These are phyloP conservation scores for Halophytophthora polymorphica DNA, from an alignment of 352 stramenopile genomes.

Conservation along the genomic window DNA sequence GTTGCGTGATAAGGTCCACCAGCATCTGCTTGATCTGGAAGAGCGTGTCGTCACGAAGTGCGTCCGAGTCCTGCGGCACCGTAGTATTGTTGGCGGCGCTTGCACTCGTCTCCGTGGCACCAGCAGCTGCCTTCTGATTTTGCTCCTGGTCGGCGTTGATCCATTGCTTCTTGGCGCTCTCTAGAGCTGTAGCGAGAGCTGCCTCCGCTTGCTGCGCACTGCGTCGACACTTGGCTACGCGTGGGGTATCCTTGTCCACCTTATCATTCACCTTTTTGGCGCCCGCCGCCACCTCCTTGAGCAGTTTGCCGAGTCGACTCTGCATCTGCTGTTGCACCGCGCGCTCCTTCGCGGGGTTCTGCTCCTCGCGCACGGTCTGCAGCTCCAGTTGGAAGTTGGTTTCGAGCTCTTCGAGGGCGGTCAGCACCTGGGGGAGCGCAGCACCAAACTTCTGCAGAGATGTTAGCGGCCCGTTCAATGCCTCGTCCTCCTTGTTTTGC, in stretches of 20 bases:
- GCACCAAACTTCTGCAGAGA: slow-evolving; percentile 41
- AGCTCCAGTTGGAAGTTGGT: slow-evolving; percentile 40
- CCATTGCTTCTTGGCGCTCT: slow-evolving; percentile 22
- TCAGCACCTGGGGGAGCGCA: slow-evolving; percentile 36
- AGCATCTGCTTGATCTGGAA: slow-evolving; percentile 63
- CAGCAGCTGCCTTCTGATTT: slow-evolving; percentile 1
- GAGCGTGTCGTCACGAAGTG: slow-evolving; percentile 36
- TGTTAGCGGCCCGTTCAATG: slow-evolving; percentile 20
- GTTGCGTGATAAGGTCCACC: slow-evolving; percentile 28
- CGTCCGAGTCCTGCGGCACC: slow-evolving; percentile 14
- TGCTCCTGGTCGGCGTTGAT: slow-evolving; percentile 13
- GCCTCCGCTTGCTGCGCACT: slow-evolving; percentile 21
- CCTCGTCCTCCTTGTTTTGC: slow-evolving; percentile 59
- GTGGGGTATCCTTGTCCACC: slow-evolving; percentile 21
- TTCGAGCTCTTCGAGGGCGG: slow-evolving; percentile 39
- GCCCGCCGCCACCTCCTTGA: slow-evolving; percentile 32
- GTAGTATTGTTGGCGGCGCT: not conserved
- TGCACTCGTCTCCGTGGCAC: not conserved
- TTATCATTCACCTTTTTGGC: slow-evolving; percentile 29
- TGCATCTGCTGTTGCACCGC: slow-evolving; percentile 36
- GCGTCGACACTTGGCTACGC: slow-evolving; percentile 10
- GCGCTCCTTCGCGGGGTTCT: slow-evolving; percentile 57
- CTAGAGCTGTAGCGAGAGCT: slow-evolving; percentile 15
- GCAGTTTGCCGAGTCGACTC: slow-evolving; percentile 23
- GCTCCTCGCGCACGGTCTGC: slow-evolving; percentile 38